A percentile compares a stretch with the other conserved stretches of the same genome.
These are phyloP conservation scores for Nyssa sinensis DNA, from an alignment of 148 eudicot genomes.

Conservation along the genomic window DNA sequence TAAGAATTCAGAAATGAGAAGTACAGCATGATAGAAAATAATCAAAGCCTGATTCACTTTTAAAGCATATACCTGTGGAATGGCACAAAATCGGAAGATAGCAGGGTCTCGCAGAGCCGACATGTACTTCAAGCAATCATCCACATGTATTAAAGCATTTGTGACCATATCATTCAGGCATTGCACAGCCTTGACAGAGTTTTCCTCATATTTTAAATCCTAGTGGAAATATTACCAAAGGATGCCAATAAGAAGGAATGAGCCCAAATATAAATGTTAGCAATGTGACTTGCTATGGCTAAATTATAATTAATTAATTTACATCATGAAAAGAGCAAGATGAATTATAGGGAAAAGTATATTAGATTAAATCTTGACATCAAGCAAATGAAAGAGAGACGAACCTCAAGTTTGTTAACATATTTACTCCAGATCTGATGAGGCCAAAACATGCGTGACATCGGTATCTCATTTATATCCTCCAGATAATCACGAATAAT, in stretches of 20 bases:
- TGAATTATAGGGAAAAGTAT: not conserved
- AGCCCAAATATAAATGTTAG: too few species aligned
- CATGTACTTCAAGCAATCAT: constrained; percentile 84
- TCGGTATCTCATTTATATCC: constrained; percentile 94
- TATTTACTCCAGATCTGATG: constrained; percentile 92
- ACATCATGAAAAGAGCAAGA: constrained; percentile 1
- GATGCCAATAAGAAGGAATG: not conserved
- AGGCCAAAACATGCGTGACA: constrained; percentile 98
- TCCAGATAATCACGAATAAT: constrained; percentile 91
- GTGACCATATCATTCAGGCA: constrained; percentile 98
- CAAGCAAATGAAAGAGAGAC: not conserved
- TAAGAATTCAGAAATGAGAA: not conserved
- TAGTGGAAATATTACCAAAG: constrained; percentile 31
- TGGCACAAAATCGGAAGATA: constrained; percentile 91
- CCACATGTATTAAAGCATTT: constrained; percentile 73
- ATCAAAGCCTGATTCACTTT: not conserved
- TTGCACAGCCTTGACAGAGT: constrained; percentile 81
- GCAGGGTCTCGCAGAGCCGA: constrained; percentile 61
- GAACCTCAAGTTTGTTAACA: constrained; percentile 93
- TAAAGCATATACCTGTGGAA: constrained; percentile 76
- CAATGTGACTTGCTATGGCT: constrained; percentile 1
- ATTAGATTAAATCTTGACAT: not conserved
- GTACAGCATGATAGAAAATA: not conserved
- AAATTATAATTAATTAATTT: not conserved
- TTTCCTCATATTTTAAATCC: constrained; percentile 82